phyloP scores from a whole-genome alignment of 2,329 filamentous ascomycete species.

The Xylaria sp. region DNA sequence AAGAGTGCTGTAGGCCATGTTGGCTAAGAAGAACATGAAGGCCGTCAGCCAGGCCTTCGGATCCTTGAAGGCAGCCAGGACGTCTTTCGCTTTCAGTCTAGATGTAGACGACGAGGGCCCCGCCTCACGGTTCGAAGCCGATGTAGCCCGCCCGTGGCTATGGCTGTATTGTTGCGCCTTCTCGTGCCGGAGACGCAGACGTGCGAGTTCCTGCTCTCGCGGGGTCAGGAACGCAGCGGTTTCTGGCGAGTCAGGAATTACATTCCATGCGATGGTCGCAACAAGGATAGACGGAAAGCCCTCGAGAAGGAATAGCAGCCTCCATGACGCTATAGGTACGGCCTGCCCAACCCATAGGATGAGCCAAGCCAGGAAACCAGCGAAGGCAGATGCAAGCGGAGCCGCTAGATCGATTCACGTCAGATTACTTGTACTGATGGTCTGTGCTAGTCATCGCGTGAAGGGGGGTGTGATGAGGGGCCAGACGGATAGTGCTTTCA shows the following conservation, averaged over 20 bases:
- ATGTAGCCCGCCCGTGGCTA: neutral
- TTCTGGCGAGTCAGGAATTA: conserved; percentile 77
- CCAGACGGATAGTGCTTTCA: neutral
- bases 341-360: conserved; percentile 72
- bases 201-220: conserved; percentile 72
- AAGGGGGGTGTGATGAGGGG: no score
- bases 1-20: conserved; percentile 86
- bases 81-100: conserved; percentile 60
- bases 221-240: conserved; percentile 67
- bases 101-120: conserved; percentile 8
- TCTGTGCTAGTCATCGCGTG: neutral
- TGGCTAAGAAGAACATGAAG: conserved; percentile 84
- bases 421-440: conserved; percentile 14
- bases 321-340: conserved; percentile 79
- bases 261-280: conserved; percentile 73
- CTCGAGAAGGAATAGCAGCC: conserved; percentile 83
- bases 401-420: conserved; percentile 65
- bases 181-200: conserved; percentile 66
- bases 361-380: conserved; percentile 77
- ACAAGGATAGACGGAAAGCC: conserved; percentile 83
- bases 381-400: conserved; percentile 79
- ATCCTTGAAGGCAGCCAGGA: conserved; percentile 65
- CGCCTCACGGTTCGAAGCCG: neutral
- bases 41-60: conserved; percentile 77
- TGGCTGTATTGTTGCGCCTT: conserved; percentile 36